Base-by-base conservation (phyloP, 2,329 filamentous ascomycete genomes). In the Fusarium brachygibbosum region DNA sequence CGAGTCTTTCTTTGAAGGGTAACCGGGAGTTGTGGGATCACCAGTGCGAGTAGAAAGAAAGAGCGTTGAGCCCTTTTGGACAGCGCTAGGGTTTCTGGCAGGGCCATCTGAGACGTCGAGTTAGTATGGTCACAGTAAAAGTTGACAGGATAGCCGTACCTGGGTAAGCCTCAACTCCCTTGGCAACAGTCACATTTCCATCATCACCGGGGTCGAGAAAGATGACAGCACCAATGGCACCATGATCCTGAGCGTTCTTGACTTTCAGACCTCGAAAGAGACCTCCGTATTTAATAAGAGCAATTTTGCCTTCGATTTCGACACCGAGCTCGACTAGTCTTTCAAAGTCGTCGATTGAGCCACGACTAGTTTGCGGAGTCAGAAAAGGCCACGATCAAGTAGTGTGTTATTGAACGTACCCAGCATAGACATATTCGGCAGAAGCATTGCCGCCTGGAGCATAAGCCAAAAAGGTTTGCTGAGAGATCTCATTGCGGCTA, bases 131-230 rank as follows among this genome's bases (percentile, higher is more conserved):
- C 4, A 2, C 0, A 0, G 1, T 0, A 3, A 5, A 5, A 3
- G 10, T 3, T 2, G 4, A 2, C 1, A 3, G 1, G 5, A 6
- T 12, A 5, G 5, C 3, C 69, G 23, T 50, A 78, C 77, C 82
- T 0, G 93, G 93, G 75, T 95, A 95, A 0, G 88, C 78, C 58
- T 89, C 86, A 69, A 91, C 86, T 2, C 92, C 93, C 69, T 95
- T 93, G 63, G 88, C 86, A 45, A 91, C 90, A 0, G 91, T 95
- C 23, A 93, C 82, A 11, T 90, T 83, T 4, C 91, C 92, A 77
- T 98, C 94, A 73, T 95, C 92, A 38, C 93, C 93, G 1, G 94
- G 93, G 76, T 98, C 94, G 19, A 85, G 89, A 79, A 94, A 98
- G 38, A 97, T 86, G 49, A 97, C 83, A 12, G 88, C 87, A 16